These are phyloP conservation scores for Gnetum montanum DNA, from an alignment of 75 land plant genomes.

Conservation along the genomic window DNA sequence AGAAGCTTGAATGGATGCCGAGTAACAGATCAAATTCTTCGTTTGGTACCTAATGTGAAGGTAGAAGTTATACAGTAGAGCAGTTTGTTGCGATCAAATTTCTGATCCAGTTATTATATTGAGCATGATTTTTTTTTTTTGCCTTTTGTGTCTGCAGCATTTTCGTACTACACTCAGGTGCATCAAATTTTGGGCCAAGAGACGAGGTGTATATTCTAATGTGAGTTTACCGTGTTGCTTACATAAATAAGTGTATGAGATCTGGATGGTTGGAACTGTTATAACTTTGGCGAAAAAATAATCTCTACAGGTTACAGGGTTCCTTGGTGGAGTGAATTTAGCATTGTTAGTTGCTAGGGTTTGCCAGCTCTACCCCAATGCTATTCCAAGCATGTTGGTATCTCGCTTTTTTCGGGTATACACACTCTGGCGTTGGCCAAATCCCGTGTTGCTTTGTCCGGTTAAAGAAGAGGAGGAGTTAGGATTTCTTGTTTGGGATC, in stretches of 20 bases:
- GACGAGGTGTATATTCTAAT: conserved; percentile 79
- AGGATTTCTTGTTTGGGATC: conserved; percentile 81
- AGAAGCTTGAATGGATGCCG: conserved; percentile 94
- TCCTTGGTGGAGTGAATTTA: conserved; percentile 84
- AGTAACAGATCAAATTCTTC: conserved; percentile 94
- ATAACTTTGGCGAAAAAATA: no score
- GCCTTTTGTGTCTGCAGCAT: conserved; percentile 22
- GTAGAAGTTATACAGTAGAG: conserved; percentile 21
- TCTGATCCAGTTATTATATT: no score
- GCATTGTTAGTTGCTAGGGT: conserved; percentile 72
- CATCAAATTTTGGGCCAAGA: conserved; percentile 81
- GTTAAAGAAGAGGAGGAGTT: conserved; percentile 54
- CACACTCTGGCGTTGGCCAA: conserved; percentile 88
- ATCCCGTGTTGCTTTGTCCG: conserved; percentile 71
- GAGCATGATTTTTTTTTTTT: conserved; percentile 2
- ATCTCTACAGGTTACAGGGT: conserved; percentile 63
- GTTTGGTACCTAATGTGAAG: conserved; percentile 89
- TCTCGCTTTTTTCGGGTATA: conserved; percentile 72
- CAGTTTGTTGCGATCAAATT: background rate
- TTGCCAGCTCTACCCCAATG: conserved; percentile 81
- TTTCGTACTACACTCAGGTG: conserved; percentile 72
- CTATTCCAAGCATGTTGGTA: conserved; percentile 70
- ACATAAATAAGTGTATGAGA: background rate
- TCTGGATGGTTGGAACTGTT: background rate
- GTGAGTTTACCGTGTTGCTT: conserved; percentile 20